Evolutionary conservation across 805 yeast genomes (phyloP).

Genomic region (Millerozyma miso): DNA sequence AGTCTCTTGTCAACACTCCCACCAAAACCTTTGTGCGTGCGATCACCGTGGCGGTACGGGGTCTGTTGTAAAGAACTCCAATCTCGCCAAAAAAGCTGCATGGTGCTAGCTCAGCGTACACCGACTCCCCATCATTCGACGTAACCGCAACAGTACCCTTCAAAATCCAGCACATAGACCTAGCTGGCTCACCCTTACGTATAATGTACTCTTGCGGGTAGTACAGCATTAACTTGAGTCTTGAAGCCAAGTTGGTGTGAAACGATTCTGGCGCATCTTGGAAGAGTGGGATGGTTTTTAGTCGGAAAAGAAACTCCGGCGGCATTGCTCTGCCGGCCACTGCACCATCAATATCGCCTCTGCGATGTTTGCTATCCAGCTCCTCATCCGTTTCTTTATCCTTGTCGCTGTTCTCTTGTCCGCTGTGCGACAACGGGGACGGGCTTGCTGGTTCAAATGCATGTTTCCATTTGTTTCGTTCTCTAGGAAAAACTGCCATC

Average conservation of each 20-base stretch:
- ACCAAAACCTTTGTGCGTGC: conserved; percentile 63
- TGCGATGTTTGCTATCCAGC: too few species aligned
- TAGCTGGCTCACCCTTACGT: conserved; percentile 67
- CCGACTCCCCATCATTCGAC: conserved; percentile 71
- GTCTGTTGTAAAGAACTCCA: conserved; percentile 70
- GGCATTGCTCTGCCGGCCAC: conserved; percentile 34
- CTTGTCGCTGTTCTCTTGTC: background rate
- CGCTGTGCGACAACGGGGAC: conserved; percentile 19
- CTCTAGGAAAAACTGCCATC: background rate
- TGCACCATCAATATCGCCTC: conserved; percentile 7
- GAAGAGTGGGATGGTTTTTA: conserved; percentile 59
- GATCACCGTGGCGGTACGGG: conserved; percentile 75
- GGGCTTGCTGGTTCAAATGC: conserved; percentile 18
- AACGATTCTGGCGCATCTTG: conserved; percentile 64
- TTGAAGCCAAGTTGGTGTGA: conserved; percentile 54
- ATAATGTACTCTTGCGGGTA: conserved; percentile 69
- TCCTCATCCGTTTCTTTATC: background rate
- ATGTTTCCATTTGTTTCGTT: background rate
- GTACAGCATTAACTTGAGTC: conserved; percentile 54
- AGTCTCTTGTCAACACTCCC: conserved; percentile 65
- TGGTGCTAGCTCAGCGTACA: conserved; percentile 63
- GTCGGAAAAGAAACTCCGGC: conserved; percentile 48
- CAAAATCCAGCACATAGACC: conserved; percentile 75
- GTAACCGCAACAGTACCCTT: conserved; percentile 76
- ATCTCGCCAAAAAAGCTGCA: conserved; percentile 79